A percentile compares a stretch with the other conserved stretches of the same genome.
Evolutionary conservation across 257 asterid genomes (phyloP).

Genomic region (Ligustrum vulgare): DNA sequence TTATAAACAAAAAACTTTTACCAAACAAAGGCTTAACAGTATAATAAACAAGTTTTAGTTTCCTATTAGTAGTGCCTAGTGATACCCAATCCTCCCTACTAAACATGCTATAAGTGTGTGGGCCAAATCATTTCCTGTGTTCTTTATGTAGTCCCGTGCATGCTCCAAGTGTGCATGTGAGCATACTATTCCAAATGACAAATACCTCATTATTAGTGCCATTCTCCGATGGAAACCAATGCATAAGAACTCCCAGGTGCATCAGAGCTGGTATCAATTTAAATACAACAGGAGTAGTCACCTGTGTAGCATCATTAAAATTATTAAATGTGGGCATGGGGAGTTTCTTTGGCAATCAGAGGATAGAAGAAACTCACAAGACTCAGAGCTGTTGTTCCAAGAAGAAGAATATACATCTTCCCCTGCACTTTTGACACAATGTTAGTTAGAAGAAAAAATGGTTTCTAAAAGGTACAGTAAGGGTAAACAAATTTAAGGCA

Average conservation of each 20-base stretch:
- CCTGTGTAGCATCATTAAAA: slow-evolving; percentile 46
- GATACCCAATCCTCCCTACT: background rate
- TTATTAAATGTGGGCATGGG: background rate
- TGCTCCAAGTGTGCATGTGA: background rate
- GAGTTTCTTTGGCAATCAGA: slow-evolving; percentile 9
- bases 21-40: background rate
- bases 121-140: background rate
- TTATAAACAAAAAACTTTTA: too few relatives aligned
- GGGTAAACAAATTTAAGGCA: background rate
- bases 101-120: background rate
- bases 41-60: background rate
- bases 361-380: slow-evolving; percentile 56
- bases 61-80: background rate
- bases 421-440: slow-evolving; percentile 50
- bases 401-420: slow-evolving; percentile 91
- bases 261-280: slow-evolving; percentile 75
- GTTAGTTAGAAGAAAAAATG: background rate
- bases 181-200: background rate
- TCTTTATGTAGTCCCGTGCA: background rate
- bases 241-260: slow-evolving; percentile 83
- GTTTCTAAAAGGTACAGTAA: background rate
- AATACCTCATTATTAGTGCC: slow-evolving; percentile 56
- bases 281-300: slow-evolving; percentile 86
- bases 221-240: slow-evolving; percentile 80
- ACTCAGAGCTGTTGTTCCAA: slow-evolving; percentile 95